Evolutionary conservation across 305 asterid species (phyloP), one percentile per base, ranked within the genome.

Genomic region (Striga hermonthica): DNA sequence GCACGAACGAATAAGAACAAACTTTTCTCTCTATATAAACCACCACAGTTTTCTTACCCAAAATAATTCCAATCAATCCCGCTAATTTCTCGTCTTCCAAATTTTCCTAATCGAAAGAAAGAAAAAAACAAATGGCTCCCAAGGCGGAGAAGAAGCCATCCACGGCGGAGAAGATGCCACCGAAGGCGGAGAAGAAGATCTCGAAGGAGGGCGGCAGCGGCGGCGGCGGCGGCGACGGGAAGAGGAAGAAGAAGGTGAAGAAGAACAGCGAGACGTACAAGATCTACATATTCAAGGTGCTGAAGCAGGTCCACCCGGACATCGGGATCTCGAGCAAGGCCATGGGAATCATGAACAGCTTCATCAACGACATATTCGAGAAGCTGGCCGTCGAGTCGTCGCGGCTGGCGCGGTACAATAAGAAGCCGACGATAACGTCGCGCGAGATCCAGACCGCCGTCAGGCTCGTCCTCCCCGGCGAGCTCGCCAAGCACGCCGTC

Each of bases 271-370:
- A 80, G 71, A 80, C 84, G 12, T 80, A 80, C 70, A 80, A 80
- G 70, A 80, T 80, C 15, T 80, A 80, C 74, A 62, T 80, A 7
- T 80, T 80, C 78, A 77, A 80, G 68, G 85, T 80, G 2, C 40
- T 80, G 73, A 80, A 80, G 52, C 82, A 77, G 75, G 82, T 80
- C 41, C 82, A 80, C 54, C 82, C 84, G 6, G 79, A 79, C 47
- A 67, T 76, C 14, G 84, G 84, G 12, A 79, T 79, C 61, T 79
- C 81, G 41, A 74, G 81, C 77, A 76, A 79, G 37, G 81, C 84
- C 0, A 79, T 79, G 81, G 84, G 84, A 66, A 80, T 80, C 31
- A 80, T 80, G 79, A 80, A 80, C 77, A 80, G 81, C 56, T 76
- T 80, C 74, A 80, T 80, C 76, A 80, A 80, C 12, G 80, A 80